phyloP scores from a whole-genome alignment of 2,329 filamentous ascomycete species.

The Penicillium sp. region DNA sequence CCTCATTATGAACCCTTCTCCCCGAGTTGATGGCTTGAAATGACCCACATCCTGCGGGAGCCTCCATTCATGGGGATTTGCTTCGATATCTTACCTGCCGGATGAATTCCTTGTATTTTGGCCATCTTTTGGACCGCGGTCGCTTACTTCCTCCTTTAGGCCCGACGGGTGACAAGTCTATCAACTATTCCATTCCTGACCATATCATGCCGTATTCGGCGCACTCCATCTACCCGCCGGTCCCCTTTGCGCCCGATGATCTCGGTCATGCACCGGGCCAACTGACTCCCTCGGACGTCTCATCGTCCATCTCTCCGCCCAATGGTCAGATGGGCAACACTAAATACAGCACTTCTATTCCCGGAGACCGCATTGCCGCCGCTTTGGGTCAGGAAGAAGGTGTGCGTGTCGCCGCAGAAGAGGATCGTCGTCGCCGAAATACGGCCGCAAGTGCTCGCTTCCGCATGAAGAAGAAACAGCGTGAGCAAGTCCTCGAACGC shows the following conservation, averaged over 20 bases:
- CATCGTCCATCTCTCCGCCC: slow-evolving; percentile 39
- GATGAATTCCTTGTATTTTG: slow-evolving; percentile 4
- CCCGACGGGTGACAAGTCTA: slow-evolving; percentile 31
- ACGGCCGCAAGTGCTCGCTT: slow-evolving; percentile 84
- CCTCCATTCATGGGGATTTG: slow-evolving; percentile 11
- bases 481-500: slow-evolving; percentile 76
- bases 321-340: slow-evolving; percentile 37
- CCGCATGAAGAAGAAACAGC: slow-evolving; percentile 93
- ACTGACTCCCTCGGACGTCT: slow-evolving; percentile 40
- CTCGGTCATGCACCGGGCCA: slow-evolving; percentile 32
- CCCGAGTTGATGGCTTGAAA: slow-evolving; percentile 12
- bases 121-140: slow-evolving; percentile 3
- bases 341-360: slow-evolving; percentile 38
- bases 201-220: slow-evolving; percentile 38
- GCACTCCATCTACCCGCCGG: slow-evolving; percentile 36
- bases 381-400: slow-evolving; percentile 61
- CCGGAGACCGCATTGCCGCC: slow-evolving; percentile 38
- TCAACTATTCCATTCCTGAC: slow-evolving; percentile 37
- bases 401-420: slow-evolving; percentile 69
- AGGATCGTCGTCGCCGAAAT: slow-evolving; percentile 84
- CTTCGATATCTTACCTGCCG: slow-evolving; percentile 1
- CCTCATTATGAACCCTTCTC: slow-evolving; percentile 9
- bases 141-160: slow-evolving; percentile 24
- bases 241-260: slow-evolving; percentile 36
- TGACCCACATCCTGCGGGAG: slow-evolving; percentile 15